phyloP scores from a whole-genome alignment of 768 basidiomycete genomes.

The Russula compacta region DNA sequence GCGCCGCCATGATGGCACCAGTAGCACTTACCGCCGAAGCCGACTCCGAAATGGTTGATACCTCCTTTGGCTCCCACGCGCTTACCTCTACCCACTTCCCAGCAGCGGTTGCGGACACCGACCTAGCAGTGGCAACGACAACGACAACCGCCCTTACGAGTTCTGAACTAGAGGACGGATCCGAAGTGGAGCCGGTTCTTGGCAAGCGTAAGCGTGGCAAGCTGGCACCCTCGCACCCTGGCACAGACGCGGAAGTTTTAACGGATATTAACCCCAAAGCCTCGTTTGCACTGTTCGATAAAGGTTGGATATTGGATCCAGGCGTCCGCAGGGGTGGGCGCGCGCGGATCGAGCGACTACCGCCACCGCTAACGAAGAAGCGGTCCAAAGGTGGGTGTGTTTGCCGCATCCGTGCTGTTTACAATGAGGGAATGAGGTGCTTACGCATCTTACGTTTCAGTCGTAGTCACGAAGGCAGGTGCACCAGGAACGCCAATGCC shows the following conservation, averaged over 20 bases:
- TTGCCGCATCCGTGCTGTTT: conserved; percentile 30
- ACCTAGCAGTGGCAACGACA: not conserved
- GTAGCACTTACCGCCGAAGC: not conserved
- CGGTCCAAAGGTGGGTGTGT: conserved; percentile 38
- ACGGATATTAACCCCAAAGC: conserved; percentile 61
- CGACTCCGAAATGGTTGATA: conserved; percentile 28
- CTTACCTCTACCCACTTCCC: conserved; percentile 32
- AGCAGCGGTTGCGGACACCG: not conserved
- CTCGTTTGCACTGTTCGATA: conserved; percentile 75
- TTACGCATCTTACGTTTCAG: not conserved
- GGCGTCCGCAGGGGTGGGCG: conserved; percentile 62
- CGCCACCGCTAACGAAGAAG: conserved; percentile 36
- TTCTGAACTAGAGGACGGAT: not conserved
- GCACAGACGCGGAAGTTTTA: conserved; percentile 47
- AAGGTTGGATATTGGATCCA: conserved; percentile 79
- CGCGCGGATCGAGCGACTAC: conserved; percentile 35
- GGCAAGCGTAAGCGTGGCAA: conserved; percentile 17
- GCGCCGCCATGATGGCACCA: not conserved
- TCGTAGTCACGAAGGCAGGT: not conserved
- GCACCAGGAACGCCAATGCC: not conserved
- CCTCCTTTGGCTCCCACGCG: conserved; percentile 38
- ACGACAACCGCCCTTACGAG: not conserved
- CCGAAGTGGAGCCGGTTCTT: conserved; percentile 6
- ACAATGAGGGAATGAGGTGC: conserved; percentile 3
- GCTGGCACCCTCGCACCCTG: conserved; percentile 22